Evolutionary conservation across 2,329 filamentous ascomycete genomes (phyloP).

Genomic region (Karstenula rhodostoma): DNA sequence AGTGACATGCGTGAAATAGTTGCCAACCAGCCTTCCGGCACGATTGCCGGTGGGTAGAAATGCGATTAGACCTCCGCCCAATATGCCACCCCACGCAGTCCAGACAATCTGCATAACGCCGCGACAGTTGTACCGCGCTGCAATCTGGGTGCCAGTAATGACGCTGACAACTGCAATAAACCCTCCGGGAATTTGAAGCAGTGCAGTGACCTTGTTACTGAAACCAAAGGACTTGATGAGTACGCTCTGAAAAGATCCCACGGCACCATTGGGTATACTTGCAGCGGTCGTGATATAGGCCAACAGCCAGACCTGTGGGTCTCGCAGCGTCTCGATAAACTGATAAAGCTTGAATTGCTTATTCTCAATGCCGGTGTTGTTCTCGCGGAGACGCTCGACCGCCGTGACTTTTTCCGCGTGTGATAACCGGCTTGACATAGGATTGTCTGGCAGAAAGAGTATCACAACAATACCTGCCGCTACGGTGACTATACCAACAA

Average conservation of each 20-base stretch:
- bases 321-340: conserved; percentile 50
- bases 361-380: conserved; percentile 59
- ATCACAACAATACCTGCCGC: conserved; percentile 33
- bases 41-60: conserved; percentile 21
- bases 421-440: conserved; percentile 46
- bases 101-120: conserved; percentile 24
- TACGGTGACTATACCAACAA: conserved; percentile 29
- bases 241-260: conserved; percentile 37
- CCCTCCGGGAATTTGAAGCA: conserved; percentile 39
- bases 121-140: conserved; percentile 21
- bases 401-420: conserved; percentile 45
- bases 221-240: conserved; percentile 53
- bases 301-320: conserved; percentile 52
- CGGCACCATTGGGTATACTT: conserved; percentile 46
- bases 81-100: conserved; percentile 21
- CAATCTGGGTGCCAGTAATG: conserved; percentile 21
- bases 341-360: conserved; percentile 56
- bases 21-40: conserved; percentile 26
- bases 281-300: conserved; percentile 30
- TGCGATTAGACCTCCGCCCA: conserved; percentile 24
- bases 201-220: conserved; percentile 60
- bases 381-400: conserved; percentile 50
- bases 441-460: conserved; percentile 50
- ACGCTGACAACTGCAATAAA: conserved; percentile 25
- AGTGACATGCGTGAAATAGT: conserved; percentile 31